Conservation (phyloP, 202 grass and related monocot species). For the Schoenoplectus triqueter region DNA sequence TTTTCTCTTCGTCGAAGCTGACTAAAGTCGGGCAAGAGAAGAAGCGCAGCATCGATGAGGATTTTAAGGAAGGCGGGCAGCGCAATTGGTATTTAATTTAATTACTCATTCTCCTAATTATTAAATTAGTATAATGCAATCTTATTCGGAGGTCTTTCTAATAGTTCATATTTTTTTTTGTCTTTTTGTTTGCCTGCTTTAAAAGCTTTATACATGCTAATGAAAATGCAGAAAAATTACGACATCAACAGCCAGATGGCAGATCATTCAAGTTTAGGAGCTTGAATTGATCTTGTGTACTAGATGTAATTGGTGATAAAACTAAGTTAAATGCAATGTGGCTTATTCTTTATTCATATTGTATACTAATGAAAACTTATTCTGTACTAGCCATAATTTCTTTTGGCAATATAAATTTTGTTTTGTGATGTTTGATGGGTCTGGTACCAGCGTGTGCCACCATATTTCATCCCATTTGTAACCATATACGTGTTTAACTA, state of each 20-base stretch:
- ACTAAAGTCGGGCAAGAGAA: conserved; percentile 78
- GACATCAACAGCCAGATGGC: not conserved
- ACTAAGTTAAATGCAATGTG: not conserved
- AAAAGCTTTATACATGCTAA: not conserved
- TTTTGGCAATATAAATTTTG: too few relatives aligned
- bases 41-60: conserved; percentile 67
- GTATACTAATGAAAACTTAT: not conserved
- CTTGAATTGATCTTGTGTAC: not conserved
- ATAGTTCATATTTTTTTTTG: too few relatives aligned
- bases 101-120: not conserved
- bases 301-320: not conserved
- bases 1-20: conserved; percentile 71
- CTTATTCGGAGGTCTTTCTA: too few relatives aligned
- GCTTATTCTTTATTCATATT: not conserved
- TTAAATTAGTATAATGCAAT: not conserved
- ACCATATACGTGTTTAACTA: not conserved
- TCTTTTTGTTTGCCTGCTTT: not conserved
- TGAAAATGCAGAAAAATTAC: not conserved
- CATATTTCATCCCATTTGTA: not conserved
- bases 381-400: not conserved
- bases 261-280: not conserved
- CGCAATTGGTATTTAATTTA: conserved; percentile 64
- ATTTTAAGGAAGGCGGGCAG: conserved; percentile 94
- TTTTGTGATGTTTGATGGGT: not conserved
- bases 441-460: not conserved